Base-by-base conservation (phyloP, 2,329 filamentous ascomycete species). In the Colletotrichum sp. region DNA sequence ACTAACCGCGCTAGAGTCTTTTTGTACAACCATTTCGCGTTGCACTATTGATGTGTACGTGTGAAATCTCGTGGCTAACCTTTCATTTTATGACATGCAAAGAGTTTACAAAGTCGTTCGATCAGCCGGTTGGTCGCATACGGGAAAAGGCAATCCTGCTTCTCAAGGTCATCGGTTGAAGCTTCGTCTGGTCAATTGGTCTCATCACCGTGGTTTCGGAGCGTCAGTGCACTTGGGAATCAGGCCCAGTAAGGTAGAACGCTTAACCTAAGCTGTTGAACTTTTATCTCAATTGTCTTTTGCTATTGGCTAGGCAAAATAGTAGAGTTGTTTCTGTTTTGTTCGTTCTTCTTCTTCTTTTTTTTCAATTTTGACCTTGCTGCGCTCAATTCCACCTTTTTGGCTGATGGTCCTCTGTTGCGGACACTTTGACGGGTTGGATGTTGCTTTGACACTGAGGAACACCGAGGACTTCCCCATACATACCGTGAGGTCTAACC, bases 1-100 rank as follows among this genome's bases (percentile, higher is more conserved):
- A 72, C 72, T 70, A 61, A 75, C 73, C 65, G 67, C 70, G 68
- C n/a, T 76, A 73, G 73, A 76, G 71, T 73, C 73, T 32, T 64
- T 75, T 66, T 77, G 76, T 78, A 77, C 75, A 75, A 78, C 75
- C 70, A 69, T 69, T 36, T 56, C 52, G 73, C 43, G 68, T 65
- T 69, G 58, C 71, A 52, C 18, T 16, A 28, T 28, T 64, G 32
- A 24, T 12, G 24, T 36, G 13, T 55, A 15, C 21, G 21, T 60
- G 34, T 61, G 56, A 70, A 21, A 52, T 52, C n/a, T 48, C 18
- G 1, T 24, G 16, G 43, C 28, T 56, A 28, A 67, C 30, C 48
- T 24, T 52, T 52, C 43, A 52, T 21, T 52, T 52, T 21, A 0
- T 52, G 43, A 52, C 43, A 21, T 52, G 43, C n/a, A 52, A 52